Base-by-base conservation (phyloP, 495 filamentous ascomycete species). In the Penicillium tannophilum region DNA sequence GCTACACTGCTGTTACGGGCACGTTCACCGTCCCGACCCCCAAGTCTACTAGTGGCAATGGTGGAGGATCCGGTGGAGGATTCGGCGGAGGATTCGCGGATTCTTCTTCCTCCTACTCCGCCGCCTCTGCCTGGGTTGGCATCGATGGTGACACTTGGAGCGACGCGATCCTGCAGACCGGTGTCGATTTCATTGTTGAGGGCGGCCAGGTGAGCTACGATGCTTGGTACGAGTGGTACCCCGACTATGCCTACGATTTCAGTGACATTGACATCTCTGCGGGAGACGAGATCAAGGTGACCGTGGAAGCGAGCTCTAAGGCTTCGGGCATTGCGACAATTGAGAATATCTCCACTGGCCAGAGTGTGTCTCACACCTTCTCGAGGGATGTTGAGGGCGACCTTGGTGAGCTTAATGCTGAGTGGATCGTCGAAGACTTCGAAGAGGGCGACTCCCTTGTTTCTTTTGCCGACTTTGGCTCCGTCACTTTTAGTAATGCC, bases 381-480 rank as follows among this genome's bases (percentile, higher is more conserved):
- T 73, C 65, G 11, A 67, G 68, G 46, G 52, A 54, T 56, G 43
- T 33, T 12, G 52, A 62, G 9, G 63, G 58, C 16, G 30, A 31
- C n/a, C 59, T 73, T 0, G 56, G 64, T 39, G 71, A 64, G 39
- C 48, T 55, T 28, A 85, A 86, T 59, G 83, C 80, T 9, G 84
- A 86, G 64, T 86, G 82, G 84, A 85, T 86, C 53, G 81, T 86
- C 24, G 84, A 86, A 72, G 82, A 86, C 61, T 85, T 81, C 55
- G 68, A 77, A 31, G 63, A 63, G 9, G 73, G 72, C 30, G 70
- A 69, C 51, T 44, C 54, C 9, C 68, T 79, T 8, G 84, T 86
- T 7, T 65, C 72, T 16, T 82, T 86, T 63, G 81, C 77, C 17
- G 65, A 84, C 71, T 85, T 84, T 64, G 78, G 77, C 23, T 75